A percentile compares a stretch with the other conserved stretches of the same genome.
phyloP scores from a whole-genome alignment of 371 early-diverging fungal genomes.

The Apophysomyces trapeziformis region DNA sequence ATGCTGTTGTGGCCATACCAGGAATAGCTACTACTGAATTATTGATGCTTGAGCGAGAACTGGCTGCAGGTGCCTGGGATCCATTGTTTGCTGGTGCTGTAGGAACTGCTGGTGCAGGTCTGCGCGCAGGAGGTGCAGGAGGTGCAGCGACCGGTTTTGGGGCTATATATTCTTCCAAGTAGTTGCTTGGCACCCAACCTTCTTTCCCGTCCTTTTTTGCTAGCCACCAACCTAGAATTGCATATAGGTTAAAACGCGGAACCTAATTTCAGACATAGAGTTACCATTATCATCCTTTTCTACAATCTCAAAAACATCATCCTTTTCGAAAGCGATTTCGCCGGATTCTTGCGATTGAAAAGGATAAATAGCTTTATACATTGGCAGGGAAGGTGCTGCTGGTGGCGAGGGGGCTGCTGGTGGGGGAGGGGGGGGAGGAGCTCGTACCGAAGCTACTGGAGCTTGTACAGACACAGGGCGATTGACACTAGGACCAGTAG shows the following conservation, averaged over 20 bases:
- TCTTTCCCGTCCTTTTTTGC: conserved; percentile 73
- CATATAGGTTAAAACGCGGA: background rate
- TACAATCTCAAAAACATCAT: conserved; percentile 72
- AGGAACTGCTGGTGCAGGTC: conserved; percentile 51
- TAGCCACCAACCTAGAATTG: conserved; percentile 75
- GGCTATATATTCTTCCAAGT: conserved; percentile 64
- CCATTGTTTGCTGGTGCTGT: background rate
- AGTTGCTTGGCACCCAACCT: conserved; percentile 89
- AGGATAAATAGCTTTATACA: conserved; percentile 78
- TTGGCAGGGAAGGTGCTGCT: conserved; percentile 54
- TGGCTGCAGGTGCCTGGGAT: conserved; percentile 7
- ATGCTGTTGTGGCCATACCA: conserved; percentile 24
- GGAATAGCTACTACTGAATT: conserved; percentile 21
- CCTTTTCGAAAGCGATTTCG: conserved; percentile 73
- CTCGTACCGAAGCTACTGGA: conserved; percentile 16
- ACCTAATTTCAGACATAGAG: background rate
- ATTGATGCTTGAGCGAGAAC: conserved; percentile 3
- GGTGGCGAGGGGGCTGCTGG: conserved; percentile 52
- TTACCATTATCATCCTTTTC: conserved; percentile 78
- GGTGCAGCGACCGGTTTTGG: conserved; percentile 58
- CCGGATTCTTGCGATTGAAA: conserved; percentile 68
- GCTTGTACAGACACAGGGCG: conserved; percentile 30
- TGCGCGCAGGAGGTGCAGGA: conserved; percentile 57
- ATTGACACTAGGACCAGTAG: conserved; percentile 23
- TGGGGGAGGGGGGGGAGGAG: conserved; percentile 63